Evolutionary conservation across 495 filamentous ascomycete genomes (phyloP), one percentile per base, ranked within the genome.

Genomic region (Aspergillus homomorphus): DNA sequence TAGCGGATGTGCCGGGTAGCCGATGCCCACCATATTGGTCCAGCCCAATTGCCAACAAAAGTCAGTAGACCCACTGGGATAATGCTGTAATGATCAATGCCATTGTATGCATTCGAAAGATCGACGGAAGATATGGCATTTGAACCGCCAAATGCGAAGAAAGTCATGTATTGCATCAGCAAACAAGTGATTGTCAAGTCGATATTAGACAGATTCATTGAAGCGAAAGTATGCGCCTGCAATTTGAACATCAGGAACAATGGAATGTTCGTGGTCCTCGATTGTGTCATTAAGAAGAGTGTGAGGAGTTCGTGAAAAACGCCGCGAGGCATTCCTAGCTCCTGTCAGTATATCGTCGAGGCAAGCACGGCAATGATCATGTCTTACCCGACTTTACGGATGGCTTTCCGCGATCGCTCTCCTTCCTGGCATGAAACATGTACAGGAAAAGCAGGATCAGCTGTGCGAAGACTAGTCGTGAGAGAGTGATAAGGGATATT

Each of bases 121-220:
- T 95, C 90, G 51, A 96, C 84, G 15, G 87, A 91, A 20, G 91
- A 94, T 51, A 99, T 93, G 20, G 92, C 87, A 67, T 99, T 99
- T 21, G 89, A 88, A 58, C 90, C 90, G 24, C 92, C 95, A 63
- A 89, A 83, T n/a, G 89, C 87, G 66, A 98, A 99, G 78, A 96
- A 98, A 45, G 87, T 83, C 52, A 82, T 73, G 73, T 86, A 86
- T 64, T 91, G 89, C 59, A 88, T 77, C 16, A 92, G 79, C 5
- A 91, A 66, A 12, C 79, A 83, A 0, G 87, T 85, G 22, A 84
- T 77, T 1, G 81, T 86, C 9, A 87, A 67, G 60, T 91, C 86
- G 30, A 78, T 65, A 2, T 71, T 69, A 9, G 71, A 69, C 16
- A 89, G 71, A 23, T 71, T 45, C 18, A 82, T 69, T 9, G 65